These are phyloP conservation scores for Candida golubevii DNA, from an alignment of 805 yeast genomes.

Conservation along the genomic window DNA sequence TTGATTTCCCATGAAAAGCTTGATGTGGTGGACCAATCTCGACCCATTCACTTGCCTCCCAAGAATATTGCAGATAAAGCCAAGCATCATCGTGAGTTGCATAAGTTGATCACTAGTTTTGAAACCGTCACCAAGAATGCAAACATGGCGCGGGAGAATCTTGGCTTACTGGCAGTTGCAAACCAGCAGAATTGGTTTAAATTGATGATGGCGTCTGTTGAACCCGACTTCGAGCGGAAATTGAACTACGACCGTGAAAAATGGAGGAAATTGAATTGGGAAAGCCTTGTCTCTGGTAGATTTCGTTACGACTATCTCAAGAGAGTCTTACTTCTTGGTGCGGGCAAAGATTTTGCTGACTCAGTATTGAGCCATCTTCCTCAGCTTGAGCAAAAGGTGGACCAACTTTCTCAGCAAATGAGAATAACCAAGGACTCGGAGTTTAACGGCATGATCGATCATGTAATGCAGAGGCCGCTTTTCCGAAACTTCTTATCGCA, in stretches of 20 bases:
- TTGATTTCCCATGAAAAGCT: conserved; percentile 61
- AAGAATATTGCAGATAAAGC: conserved; percentile 48
- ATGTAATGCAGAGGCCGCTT: conserved; percentile 28
- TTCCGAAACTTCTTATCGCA: conserved; percentile 20
- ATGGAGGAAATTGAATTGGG: conserved; percentile 36
- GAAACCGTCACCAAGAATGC: conserved; percentile 27
- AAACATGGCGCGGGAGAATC: conserved; percentile 19
- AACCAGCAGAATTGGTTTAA: conserved; percentile 29
- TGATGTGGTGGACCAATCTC: conserved; percentile 49
- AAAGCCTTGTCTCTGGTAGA: conserved; percentile 26
- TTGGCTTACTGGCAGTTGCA: conserved; percentile 15
- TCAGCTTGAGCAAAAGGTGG: conserved; percentile 20
- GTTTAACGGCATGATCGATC: conserved; percentile 25
- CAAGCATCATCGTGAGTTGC: conserved; percentile 55
- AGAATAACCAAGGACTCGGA: conserved; percentile 30
- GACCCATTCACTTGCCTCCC: conserved; percentile 74
- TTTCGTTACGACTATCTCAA: conserved; percentile 27
- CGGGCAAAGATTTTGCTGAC: conserved; percentile 15
- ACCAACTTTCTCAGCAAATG: conserved; percentile 25
- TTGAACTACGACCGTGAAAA: conserved; percentile 25
- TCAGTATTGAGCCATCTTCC: conserved; percentile 19
- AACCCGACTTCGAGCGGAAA: conserved; percentile 23
- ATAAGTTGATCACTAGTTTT: conserved; percentile 39
- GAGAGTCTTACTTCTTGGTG: conserved; percentile 20
- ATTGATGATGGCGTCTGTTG: conserved; percentile 17